Evolutionary conservation across 495 filamentous ascomycete genomes (phyloP).

Genomic region (Chaetomidium leptoderma): DNA sequence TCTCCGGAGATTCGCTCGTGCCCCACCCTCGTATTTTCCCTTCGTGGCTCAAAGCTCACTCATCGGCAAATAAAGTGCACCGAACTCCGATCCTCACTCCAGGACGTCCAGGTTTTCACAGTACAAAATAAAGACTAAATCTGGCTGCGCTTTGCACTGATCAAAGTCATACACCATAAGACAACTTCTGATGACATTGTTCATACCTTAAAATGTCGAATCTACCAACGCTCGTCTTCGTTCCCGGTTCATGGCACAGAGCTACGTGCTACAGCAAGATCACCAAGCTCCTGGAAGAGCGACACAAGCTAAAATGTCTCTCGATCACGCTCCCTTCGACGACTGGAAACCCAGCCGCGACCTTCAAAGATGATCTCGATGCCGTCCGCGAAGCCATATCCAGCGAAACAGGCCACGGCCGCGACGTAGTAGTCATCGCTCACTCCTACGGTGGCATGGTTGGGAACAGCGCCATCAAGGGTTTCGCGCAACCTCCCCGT

Average conservation of each 20-base stretch:
- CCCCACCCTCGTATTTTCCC: too few relatives aligned
- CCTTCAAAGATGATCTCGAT: constrained; percentile 32
- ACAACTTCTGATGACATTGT: too few relatives aligned
- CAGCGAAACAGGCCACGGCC: constrained; percentile 33
- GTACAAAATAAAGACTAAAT: too few relatives aligned
- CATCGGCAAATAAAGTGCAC: too few relatives aligned
- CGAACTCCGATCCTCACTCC: too few relatives aligned
- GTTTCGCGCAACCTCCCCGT: constrained; percentile 17
- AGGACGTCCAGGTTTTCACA: too few relatives aligned
- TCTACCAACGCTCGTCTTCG: constrained; percentile 36
- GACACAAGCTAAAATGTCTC: constrained; percentile 36
- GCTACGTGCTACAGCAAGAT: constrained; percentile 35
- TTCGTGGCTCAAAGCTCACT: too few relatives aligned
- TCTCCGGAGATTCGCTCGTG: too few relatives aligned
- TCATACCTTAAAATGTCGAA: not conserved
- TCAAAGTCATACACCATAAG: too few relatives aligned
- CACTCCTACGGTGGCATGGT: constrained; percentile 53
- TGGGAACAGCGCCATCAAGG: constrained; percentile 46
- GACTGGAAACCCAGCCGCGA: constrained; percentile 18
- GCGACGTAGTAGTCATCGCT: constrained; percentile 45
- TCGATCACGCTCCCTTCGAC: constrained; percentile 38
- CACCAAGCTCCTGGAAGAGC: constrained; percentile 30
- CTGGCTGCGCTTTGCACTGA: too few relatives aligned
- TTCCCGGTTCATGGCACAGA: constrained; percentile 49
- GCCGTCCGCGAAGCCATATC: constrained; percentile 33